Evolutionary conservation across 352 stramenopile genomes (phyloP), one percentile per base, ranked within the genome.

Genomic region (Globisporangium abappressorium): DNA sequence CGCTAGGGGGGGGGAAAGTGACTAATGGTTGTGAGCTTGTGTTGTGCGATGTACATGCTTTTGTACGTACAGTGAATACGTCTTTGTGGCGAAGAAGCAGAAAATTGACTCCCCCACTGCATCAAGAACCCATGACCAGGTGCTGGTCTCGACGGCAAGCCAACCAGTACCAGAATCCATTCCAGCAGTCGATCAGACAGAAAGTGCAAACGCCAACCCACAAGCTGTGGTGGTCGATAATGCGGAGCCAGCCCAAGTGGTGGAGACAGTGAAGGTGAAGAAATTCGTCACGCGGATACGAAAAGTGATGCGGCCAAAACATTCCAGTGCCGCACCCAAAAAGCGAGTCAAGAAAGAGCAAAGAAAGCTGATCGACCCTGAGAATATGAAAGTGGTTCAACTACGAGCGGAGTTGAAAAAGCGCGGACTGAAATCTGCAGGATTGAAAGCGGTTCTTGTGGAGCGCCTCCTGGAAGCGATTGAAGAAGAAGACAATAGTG

Each of bases 361-460:
- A 6, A 38, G 9, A 5, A 76, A 68, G 62, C 47, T 33, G 26
- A 69, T 83, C 9, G 74, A 83, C 22, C 69, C 79, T 7, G 22
- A 47, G 7, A 64, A 26, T 4, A 68, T 83, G 20, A 77, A 77
- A 58, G 86, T 94, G 11, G 71, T 76, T n/a, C 72, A 94, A 11
- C 66, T 94, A 24, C 77, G 84, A 20, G 70, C 57, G 0, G 84
- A 91, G 54, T 59, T 94, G 33, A 89, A 84, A 63, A 84, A 81
- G 61, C 74, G 84, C 24, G 84, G 84, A 1, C 70, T 92, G 15
- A 78, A 75, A 12, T 70, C 77, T 2, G 78, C 63, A 24, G 86
- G 86, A 14, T 47, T 85, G 22, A 94, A 94, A 71, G 75, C 76
- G 0, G 74, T 76, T 47, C 70, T 94, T 7, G 71, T 75, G 0